Percentiles rank a stretch among this genome's conserved stretches.
These are phyloP conservation scores for Pulveroboletus ravenelii DNA, from an alignment of 768 basidiomycete species.

Conservation along the genomic window DNA sequence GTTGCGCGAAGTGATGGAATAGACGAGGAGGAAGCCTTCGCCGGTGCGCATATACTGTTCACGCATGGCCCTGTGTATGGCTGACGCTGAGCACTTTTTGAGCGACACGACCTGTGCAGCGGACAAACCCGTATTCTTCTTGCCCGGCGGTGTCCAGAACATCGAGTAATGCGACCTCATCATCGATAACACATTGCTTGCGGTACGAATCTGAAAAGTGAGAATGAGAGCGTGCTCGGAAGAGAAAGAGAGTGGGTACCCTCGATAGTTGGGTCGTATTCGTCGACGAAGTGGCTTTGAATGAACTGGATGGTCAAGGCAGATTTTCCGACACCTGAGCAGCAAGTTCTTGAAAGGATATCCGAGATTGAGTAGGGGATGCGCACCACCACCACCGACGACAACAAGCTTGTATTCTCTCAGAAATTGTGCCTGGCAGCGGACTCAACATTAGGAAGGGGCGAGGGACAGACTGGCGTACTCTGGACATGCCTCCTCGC, in stretches of 20 bases:
- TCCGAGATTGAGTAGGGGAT: conserved; percentile 28
- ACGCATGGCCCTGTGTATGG: conserved; percentile 77
- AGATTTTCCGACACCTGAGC: conserved; percentile 61
- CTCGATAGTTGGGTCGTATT: conserved; percentile 95
- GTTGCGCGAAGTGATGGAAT: conserved; percentile 96
- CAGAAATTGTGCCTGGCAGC: conserved; percentile 73
- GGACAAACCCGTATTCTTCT: conserved; percentile 90
- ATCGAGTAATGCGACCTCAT: conserved; percentile 96
- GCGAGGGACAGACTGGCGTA: conserved; percentile 2
- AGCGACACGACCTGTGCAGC: not conserved
- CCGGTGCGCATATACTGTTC: conserved; percentile 99
- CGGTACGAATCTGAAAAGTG: conserved; percentile 77
- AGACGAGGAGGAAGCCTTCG: conserved; percentile 96
- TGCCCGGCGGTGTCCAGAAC: conserved; percentile 97
- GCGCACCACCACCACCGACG: conserved; percentile 92
- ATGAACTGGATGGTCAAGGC: conserved; percentile 98
- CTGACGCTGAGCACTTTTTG: not conserved
- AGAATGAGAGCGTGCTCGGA: not conserved
- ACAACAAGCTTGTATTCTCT: conserved; percentile 98
- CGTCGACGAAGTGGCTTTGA: conserved; percentile 90
- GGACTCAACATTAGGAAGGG: not conserved
- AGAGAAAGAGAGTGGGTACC: conserved; percentile 38
- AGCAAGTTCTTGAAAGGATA: not conserved
- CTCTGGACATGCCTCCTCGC: conserved; percentile 29
- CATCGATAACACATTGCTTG: conserved; percentile 96